Conservation (phyloP, 345 rosid species). For the Populus nigra region DNA sequence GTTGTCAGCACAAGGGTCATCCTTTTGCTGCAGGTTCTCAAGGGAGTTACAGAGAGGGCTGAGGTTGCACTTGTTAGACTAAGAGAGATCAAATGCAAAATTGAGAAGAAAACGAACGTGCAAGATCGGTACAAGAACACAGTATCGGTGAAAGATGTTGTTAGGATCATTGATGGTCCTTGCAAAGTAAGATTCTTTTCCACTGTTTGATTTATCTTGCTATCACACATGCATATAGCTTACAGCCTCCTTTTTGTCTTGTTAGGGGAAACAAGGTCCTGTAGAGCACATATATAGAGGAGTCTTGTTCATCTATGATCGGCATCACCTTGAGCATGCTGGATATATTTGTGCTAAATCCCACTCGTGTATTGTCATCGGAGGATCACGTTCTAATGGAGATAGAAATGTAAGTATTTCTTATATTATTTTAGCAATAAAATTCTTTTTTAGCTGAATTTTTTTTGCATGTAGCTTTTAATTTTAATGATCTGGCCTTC, state of each 20-base stretch:
- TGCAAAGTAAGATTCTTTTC: slow-evolving; percentile 60
- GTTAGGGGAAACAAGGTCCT: slow-evolving; percentile 91
- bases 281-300: slow-evolving; percentile 83
- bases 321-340: slow-evolving; percentile 96
- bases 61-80: slow-evolving; percentile 76
- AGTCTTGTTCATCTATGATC: slow-evolving; percentile 72
- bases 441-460: not conserved
- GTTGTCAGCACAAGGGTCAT: not conserved
- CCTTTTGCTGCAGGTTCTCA: slow-evolving; percentile 59
- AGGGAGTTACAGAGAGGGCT: slow-evolving; percentile 92
- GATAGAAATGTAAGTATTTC: slow-evolving; percentile 59
- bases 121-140: slow-evolving; percentile 70
- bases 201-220: not conserved
- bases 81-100: slow-evolving; percentile 91
- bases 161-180: slow-evolving; percentile 80
- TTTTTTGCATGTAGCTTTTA: not conserved
- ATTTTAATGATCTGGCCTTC: not conserved
- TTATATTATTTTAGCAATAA: not conserved
- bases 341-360: slow-evolving; percentile 90
- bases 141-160: slow-evolving; percentile 73
- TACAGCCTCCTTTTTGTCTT: slow-evolving; percentile 14
- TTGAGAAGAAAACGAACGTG: slow-evolving; percentile 68
- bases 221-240: not conserved
- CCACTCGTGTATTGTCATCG: slow-evolving; percentile 66
- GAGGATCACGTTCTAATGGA: slow-evolving; percentile 71